These are phyloP conservation scores for Botrytis tulipae DNA, from an alignment of 2,329 filamentous ascomycete genomes.

Conservation along the genomic window DNA sequence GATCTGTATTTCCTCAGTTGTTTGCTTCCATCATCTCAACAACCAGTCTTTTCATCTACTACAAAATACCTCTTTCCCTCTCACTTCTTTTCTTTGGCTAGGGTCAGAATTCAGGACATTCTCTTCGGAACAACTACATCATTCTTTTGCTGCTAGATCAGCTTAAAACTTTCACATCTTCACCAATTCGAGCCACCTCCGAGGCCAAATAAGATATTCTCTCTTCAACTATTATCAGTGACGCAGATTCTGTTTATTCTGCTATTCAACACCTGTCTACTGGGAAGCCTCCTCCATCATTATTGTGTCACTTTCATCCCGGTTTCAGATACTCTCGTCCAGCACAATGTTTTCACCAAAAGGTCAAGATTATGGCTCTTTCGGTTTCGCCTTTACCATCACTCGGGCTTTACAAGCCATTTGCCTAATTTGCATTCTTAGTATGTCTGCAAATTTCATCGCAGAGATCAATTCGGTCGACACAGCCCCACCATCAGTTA, in stretches of 20 bases:
- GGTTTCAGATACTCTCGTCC: neutral
- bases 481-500: constrained; percentile 64
- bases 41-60: constrained; percentile 30
- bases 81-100: constrained; percentile 28
- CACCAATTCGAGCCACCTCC: neutral
- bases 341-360: constrained; percentile 23
- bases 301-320: neutral
- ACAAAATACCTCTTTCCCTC: constrained; percentile 31
- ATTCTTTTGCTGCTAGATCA: constrained; percentile 35
- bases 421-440: constrained; percentile 73
- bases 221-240: neutral
- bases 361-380: constrained; percentile 51
- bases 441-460: constrained; percentile 80
- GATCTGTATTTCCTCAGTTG: constrained; percentile 27
- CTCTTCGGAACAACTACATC: constrained; percentile 33
- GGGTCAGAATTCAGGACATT: constrained; percentile 26
- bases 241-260: neutral
- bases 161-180: constrained; percentile 27
- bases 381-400: constrained; percentile 75
- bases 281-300: neutral
- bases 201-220: neutral
- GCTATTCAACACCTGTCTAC: neutral
- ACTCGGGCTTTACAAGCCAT: constrained; percentile 69
- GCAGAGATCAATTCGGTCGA: constrained; percentile 67
- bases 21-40: constrained; percentile 34